Evolutionary conservation across 305 asterid genomes (phyloP), one percentile per base, ranked within the genome.

Genomic region (Solanum hybrid): DNA sequence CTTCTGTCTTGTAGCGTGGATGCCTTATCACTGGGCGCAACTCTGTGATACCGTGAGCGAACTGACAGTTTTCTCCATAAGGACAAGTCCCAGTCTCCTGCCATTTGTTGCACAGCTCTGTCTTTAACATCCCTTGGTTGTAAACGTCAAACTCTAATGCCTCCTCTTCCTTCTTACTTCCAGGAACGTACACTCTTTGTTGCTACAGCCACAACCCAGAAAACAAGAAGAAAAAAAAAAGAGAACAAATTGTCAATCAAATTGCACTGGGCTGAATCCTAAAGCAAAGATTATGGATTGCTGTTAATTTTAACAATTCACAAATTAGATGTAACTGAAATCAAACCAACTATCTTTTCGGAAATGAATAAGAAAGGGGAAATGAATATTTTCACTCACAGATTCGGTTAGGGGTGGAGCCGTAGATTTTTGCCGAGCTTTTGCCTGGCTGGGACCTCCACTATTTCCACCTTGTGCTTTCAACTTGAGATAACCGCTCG

Each of bases 101-200:
- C 98, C 97, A 96, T 91, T 96, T 96, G 96, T 96, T 95, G 91
- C 98, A 96, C 70, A 96, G 94, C 96, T 96, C 98, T 4, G 97
- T 95, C 90, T 95, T 95, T 41, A 93, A 70, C 95, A 93, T 95
- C 15, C 97, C 98, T 91, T 95, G 97, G 92, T 95, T 93, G 96
- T 91, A 95, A 89, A 94, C 97, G 37, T 95, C 97, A 38, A 95
- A 75, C 88, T 95, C 97, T 85, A 93, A 73, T 5, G 93, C 95
- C 65, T 92, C 93, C 77, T 93, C 94, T 90, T 93, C 95, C 92
- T 84, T 93, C 90, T 91, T 94, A 3, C 91, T 86, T 79, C 95
- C 95, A 61, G 95, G 94, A 15, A 94, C 92, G 68, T 79, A 93
- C 91, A 94, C 96, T 86, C 93, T 93, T 90, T 95, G 97, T 94